phyloP scores from a whole-genome alignment of 2,329 filamentous ascomycete genomes.

The Dactylellina cionopaga region DNA sequence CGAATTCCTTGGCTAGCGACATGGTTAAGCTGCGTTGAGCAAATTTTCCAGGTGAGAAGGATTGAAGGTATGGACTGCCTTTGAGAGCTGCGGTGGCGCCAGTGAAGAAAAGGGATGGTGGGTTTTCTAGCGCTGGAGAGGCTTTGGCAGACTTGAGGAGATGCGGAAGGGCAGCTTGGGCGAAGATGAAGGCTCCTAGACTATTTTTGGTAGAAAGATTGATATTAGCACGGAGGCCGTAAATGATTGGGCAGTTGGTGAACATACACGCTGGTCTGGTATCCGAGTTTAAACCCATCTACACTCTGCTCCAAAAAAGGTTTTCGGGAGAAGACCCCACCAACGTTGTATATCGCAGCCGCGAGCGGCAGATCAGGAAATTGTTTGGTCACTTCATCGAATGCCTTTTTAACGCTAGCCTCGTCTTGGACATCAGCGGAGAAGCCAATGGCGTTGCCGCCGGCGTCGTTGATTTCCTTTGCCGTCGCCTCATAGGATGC shows the following conservation, averaged over 20 bases:
- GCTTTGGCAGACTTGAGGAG: constrained; percentile 71
- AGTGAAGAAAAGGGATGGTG: constrained; percentile 84
- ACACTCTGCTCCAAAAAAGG: constrained; percentile 69
- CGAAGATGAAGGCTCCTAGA: constrained; percentile 78
- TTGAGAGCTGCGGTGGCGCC: constrained; percentile 84
- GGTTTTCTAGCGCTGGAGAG: constrained; percentile 65
- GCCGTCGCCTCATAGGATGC: constrained; percentile 74
- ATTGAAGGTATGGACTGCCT: constrained; percentile 74
- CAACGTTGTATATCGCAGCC: constrained; percentile 77
- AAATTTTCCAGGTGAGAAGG: constrained; percentile 83
- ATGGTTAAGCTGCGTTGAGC: constrained; percentile 78
- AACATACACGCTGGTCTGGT: constrained; percentile 66
- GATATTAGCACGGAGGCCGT: background rate
- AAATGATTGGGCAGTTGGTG: too few species aligned
- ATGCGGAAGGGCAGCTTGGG: constrained; percentile 75
- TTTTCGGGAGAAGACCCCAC: constrained; percentile 65
- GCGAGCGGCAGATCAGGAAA: constrained; percentile 68
- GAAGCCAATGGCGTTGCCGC: constrained; percentile 77
- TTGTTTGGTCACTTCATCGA: constrained; percentile 71
- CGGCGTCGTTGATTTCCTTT: constrained; percentile 72
- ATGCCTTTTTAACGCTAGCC: constrained; percentile 67
- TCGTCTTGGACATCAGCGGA: constrained; percentile 71
- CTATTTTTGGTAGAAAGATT: constrained; percentile 59
- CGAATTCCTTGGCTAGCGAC: constrained; percentile 82
- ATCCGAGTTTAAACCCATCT: constrained; percentile 65